Evolutionary conservation across 1,139 yeast species (phyloP), one percentile per base, ranked within the genome.

Genomic region (Sugiyamaella novakii): DNA sequence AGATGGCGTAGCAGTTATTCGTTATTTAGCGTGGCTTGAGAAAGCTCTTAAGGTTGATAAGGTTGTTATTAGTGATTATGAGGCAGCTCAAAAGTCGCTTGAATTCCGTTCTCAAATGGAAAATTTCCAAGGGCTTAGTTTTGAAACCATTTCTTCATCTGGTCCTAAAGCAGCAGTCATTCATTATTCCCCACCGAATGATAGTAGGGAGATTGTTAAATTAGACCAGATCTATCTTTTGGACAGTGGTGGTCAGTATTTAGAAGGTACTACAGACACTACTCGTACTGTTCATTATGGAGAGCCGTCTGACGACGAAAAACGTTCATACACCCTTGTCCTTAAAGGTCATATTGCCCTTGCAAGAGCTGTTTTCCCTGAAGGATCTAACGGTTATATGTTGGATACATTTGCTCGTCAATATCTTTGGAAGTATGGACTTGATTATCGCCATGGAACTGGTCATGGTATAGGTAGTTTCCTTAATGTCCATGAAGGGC

Each of bases 381-480:
- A 84, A 61, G 87, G 89, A 29, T 84, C 95, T 3, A 80, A 87
- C 18, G 98, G 98, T 2, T 80, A 78, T 61, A 79, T 80, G 68
- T 78, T 94, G 50, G 99, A 94, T 65, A 76, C 84, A 1, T 74
- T 91, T 51, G 98, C 98, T 1, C 82, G 99, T 64, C 98, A 91
- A 69, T 79, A 67, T 64, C 74, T 94, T 59, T 92, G 98, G 98
- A 70, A 77, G 33, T 69, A 81, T 46, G 97, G 97, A 1, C 74
- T 92, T 49, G 97, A 94, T 69, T 94, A 92, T 69, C 81, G 85
- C 48, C 99, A 94, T 67, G 98, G 98, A 24, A 94, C 98, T 1
- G 94, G 97, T 1, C 99, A 94, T 67, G 98, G 98, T n/a, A 82
- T 94, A 46, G 98, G 97, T 3, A 76, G 95, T 0, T 92, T 75